Evolutionary conservation across 345 rosid genomes (phyloP).

Genomic region (Fremontodendron californicum): DNA sequence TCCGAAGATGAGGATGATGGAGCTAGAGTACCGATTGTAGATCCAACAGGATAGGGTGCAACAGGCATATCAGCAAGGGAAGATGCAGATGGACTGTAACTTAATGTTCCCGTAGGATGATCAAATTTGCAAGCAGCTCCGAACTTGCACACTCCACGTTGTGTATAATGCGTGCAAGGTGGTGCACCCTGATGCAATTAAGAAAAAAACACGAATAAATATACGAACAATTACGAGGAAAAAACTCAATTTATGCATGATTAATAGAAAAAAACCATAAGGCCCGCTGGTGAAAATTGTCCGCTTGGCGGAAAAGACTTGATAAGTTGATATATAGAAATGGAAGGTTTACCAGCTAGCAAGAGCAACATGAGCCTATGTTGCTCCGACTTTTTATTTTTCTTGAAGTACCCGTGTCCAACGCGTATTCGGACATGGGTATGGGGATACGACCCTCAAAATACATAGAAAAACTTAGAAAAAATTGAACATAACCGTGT

Average conservation of each 20-base stretch:
- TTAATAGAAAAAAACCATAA: background rate
- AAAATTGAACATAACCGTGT: too few relatives aligned
- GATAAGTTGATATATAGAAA: background rate
- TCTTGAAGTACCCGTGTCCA: background rate
- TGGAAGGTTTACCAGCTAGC: background rate
- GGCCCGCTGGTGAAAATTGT: background rate
- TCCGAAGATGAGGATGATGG: slow-evolving; percentile 68
- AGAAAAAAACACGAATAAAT: background rate
- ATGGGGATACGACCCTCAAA: too few relatives aligned
- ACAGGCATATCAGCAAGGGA: slow-evolving; percentile 74
- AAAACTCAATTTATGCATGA: background rate
- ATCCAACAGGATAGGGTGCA: slow-evolving; percentile 68
- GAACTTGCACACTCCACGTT: slow-evolving; percentile 66
- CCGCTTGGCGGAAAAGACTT: background rate
- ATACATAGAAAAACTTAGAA: too few relatives aligned
- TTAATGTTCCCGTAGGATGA: slow-evolving; percentile 57
- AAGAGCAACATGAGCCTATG: background rate
- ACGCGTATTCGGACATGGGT: too few relatives aligned
- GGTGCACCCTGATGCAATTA: slow-evolving; percentile 49
- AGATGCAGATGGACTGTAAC: slow-evolving; percentile 82
- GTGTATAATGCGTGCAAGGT: slow-evolving; percentile 55
- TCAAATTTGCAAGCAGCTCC: slow-evolving; percentile 74
- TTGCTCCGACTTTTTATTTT: too few relatives aligned
- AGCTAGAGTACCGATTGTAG: slow-evolving; percentile 56
- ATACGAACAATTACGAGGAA: background rate